Conservation (phyloP, 192 early-diverging fungal genomes). For the Radiomyces spectabilis region DNA sequence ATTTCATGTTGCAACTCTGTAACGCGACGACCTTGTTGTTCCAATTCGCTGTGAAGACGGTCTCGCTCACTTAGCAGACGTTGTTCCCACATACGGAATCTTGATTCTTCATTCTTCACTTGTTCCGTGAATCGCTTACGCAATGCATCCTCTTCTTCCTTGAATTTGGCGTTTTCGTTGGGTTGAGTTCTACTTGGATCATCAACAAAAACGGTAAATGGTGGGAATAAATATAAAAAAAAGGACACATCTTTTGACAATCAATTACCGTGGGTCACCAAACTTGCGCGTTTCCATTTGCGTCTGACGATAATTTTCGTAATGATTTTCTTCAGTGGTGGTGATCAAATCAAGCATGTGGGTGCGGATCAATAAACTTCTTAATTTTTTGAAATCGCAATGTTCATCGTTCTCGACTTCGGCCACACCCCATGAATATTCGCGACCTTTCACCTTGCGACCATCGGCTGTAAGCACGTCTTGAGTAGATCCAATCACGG, state of each 20-base stretch:
- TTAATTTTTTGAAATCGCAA: conserved; percentile 96
- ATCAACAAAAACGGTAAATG: background rate
- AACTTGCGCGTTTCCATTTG: conserved; percentile 86
- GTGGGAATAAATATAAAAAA: background rate
- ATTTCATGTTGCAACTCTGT: conserved; percentile 88
- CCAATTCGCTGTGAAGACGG: conserved; percentile 96
- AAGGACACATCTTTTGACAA: background rate
- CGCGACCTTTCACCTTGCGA: conserved; percentile 86
- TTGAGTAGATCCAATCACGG: conserved; percentile 86
- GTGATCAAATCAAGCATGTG: conserved; percentile 95
- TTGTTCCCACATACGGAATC: conserved; percentile 99
- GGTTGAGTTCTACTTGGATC: conserved; percentile 47
- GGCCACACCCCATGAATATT: conserved; percentile 98
- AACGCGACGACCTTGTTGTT: conserved; percentile 85
- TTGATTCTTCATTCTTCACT: conserved; percentile 90
- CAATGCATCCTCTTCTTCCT: conserved; percentile 95
- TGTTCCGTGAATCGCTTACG: conserved; percentile 97
- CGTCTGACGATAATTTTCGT: conserved; percentile 83
- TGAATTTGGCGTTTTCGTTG: conserved; percentile 87
- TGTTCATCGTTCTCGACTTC: conserved; percentile 99
- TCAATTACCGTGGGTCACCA: conserved; percentile 61
- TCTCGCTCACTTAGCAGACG: conserved; percentile 86
- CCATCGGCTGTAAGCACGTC: conserved; percentile 82
- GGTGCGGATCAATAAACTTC: conserved; percentile 94
- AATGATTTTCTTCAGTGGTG: conserved; percentile 91